Evolutionary conservation across 2,329 filamentous ascomycete species (phyloP), one percentile per base, ranked within the genome.

Genomic region (Fusarium sp.): DNA sequence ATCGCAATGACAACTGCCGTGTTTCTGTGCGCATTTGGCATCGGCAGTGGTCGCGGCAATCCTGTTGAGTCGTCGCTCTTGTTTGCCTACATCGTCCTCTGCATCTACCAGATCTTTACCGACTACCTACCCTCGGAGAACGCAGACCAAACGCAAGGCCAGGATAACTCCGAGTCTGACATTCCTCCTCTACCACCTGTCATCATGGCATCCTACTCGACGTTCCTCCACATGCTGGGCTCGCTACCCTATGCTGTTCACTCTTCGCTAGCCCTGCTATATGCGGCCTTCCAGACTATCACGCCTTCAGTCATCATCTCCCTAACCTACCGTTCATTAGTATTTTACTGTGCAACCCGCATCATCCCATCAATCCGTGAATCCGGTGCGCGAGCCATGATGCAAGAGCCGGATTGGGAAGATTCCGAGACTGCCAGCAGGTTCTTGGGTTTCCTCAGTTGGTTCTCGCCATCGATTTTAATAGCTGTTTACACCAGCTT

Each of bases 71-170:
- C 94, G 72, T 97, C 95, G 22, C 85, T 99, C 13, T 87, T 99
- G 61, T 98, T 99, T 68, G 95, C 96, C 75, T 99, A 99, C 80
- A 90, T 98, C 65, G 96, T 97, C n/a, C 90, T 99, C 67, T 98
- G 95, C 83, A 92, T 98, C 77, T 99, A 98, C 82, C 96, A 99
- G 80, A 98, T 98, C 79, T 98, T 98, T 80, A 99, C 96, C 75
- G 96, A 99, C 81, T 98, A 98, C 81, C 89, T 95, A 72, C 94
- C 96, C 5, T 95, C 92, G 6, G 89, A 87, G n/a, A 84, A 87
- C 28, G 83, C 86, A 33, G 86, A 89, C 31, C 82, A 84, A 4
- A 80, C 85, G 6, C 86, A 86, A 46, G 81, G 82, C 63, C 79
- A 84, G 51, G 80, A 82, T 33, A 78, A 81, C 4, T 76, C 87